These are phyloP conservation scores for Zygosaccharomyces rouxii DNA, from an alignment of 805 yeast genomes.

Conservation along the genomic window DNA sequence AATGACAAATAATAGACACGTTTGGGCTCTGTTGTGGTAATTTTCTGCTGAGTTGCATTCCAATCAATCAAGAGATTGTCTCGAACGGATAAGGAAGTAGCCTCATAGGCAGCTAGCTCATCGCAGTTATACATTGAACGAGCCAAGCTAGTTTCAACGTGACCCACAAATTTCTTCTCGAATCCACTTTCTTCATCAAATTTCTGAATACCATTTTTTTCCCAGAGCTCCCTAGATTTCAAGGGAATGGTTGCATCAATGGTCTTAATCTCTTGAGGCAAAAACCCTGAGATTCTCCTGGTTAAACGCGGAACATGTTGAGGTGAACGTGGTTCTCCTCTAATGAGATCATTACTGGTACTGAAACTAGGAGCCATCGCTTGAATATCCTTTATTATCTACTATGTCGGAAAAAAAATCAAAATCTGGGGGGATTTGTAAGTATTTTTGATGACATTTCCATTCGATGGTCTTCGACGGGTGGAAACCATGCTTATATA, in stretches of 20 bases:
- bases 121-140: slow-evolving; percentile 90
- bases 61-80: slow-evolving; percentile 80
- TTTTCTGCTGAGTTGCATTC: slow-evolving; percentile 90
- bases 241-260: slow-evolving; percentile 80
- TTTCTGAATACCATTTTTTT: slow-evolving; percentile 55
- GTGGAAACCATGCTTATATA: neutral
- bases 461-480: neutral
- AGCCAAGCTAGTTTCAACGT: slow-evolving; percentile 89
- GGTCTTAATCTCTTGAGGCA: slow-evolving; percentile 82
- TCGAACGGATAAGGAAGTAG: slow-evolving; percentile 72
- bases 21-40: slow-evolving; percentile 77
- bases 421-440: too few species aligned
- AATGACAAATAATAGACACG: slow-evolving; percentile 81
- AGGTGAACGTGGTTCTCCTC: slow-evolving; percentile 34
- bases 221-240: slow-evolving; percentile 74
- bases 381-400: neutral
- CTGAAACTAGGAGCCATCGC: slow-evolving; percentile 21
- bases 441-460: too few species aligned
- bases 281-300: slow-evolving; percentile 82
- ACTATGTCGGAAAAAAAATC: neutral
- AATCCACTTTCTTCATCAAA: slow-evolving; percentile 51
- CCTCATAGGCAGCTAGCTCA: slow-evolving; percentile 87
- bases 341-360: slow-evolving; percentile 29
- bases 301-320: slow-evolving; percentile 45
- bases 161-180: slow-evolving; percentile 66